Conservation (phyloP, 2,329 filamentous ascomycete species). For the Epichloe aotearoae region DNA sequence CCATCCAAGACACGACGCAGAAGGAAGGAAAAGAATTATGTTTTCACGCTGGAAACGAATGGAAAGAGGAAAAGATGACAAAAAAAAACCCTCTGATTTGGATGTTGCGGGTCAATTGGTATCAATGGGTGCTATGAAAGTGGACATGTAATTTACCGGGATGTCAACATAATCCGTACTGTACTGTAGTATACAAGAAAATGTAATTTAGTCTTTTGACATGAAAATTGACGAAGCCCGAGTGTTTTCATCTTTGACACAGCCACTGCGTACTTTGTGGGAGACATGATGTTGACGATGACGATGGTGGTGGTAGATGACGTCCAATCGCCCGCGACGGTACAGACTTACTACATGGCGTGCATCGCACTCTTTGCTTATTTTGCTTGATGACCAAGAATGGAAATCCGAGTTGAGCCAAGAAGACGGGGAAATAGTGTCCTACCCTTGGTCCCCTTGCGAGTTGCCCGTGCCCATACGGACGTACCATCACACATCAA, state of each 20-base stretch:
- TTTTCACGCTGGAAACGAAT: neutral
- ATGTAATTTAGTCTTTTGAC: conserved; percentile 2
- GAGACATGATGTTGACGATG: too few relatives aligned
- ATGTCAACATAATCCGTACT: conserved; percentile 2
- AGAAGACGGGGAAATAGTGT: too few relatives aligned
- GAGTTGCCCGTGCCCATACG: neutral
- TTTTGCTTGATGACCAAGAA: too few relatives aligned
- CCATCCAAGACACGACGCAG: neutral
- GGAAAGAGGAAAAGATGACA: neutral
- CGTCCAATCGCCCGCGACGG: too few relatives aligned
- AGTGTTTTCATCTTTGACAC: neutral
- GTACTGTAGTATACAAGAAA: conserved; percentile 4
- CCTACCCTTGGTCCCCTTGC: neutral
- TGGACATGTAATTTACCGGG: conserved; percentile 4
- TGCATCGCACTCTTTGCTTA: too few relatives aligned
- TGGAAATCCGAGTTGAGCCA: too few relatives aligned
- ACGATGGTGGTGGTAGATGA: too few relatives aligned
- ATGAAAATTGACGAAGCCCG: neutral
- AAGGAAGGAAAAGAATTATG: neutral
- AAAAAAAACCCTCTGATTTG: neutral
- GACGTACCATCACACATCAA: too few relatives aligned
- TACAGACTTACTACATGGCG: too few relatives aligned
- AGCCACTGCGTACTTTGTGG: neutral
- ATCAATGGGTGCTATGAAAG: neutral
- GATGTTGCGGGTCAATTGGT: neutral